A percentile compares a stretch with the other conserved stretches of the same genome.
Evolutionary conservation across 176 grass and related monocot species (phyloP).

Genomic region (Aegilops speltoides): DNA sequence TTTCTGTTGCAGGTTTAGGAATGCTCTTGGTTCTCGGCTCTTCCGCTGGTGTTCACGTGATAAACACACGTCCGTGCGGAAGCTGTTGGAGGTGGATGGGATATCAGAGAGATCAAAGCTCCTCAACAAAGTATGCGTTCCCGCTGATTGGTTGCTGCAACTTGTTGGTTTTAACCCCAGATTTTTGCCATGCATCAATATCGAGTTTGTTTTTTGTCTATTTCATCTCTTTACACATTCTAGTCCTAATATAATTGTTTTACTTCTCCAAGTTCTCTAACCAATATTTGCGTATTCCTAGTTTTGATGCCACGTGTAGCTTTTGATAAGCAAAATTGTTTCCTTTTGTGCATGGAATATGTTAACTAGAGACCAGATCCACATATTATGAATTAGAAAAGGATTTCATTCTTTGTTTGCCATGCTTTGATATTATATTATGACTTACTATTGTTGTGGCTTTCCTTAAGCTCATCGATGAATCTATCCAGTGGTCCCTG

Average conservation of each 20-base stretch:
- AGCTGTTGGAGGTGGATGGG: slow-evolving; percentile 49
- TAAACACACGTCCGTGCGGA: slow-evolving; percentile 48
- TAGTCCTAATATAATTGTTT: background rate
- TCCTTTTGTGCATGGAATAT: background rate
- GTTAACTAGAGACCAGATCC: background rate
- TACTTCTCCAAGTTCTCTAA: background rate
- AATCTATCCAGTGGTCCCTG: background rate
- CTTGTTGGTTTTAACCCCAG: background rate
- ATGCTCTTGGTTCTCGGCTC: slow-evolving; percentile 50
- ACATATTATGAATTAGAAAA: background rate
- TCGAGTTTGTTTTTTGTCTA: background rate
- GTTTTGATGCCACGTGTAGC: background rate
- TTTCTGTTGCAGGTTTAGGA: slow-evolving; percentile 58
- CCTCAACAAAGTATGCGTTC: slow-evolving; percentile 51
- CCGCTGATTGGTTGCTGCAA: background rate
- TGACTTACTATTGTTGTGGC: background rate
- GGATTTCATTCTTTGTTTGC: background rate
- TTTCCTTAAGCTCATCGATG: background rate
- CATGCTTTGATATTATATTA: background rate
- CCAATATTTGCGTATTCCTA: background rate
- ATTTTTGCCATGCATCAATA: background rate
- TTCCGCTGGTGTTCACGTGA: slow-evolving; percentile 53
- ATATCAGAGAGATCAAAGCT: slow-evolving; percentile 54
- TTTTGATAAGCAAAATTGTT: background rate
- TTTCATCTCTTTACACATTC: slow-evolving; percentile 5